Evolutionary conservation across 805 yeast species (phyloP).

Genomic region (Hanseniaspora lachancei): DNA sequence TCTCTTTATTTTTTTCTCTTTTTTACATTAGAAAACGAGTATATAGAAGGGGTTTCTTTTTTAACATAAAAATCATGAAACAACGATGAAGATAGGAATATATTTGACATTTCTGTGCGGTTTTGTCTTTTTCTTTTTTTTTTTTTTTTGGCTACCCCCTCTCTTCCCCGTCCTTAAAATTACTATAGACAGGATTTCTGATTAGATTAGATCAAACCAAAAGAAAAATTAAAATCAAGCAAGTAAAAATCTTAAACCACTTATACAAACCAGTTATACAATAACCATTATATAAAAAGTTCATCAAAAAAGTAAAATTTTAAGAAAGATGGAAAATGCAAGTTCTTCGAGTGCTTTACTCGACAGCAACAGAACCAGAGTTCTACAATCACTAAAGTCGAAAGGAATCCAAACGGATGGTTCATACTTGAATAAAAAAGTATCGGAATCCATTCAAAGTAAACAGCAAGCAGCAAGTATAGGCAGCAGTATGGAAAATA

Average conservation of each 20-base stretch:
- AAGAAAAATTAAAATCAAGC: too few relatives aligned
- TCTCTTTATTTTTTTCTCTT: too few relatives aligned
- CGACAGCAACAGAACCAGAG: constrained; percentile 46
- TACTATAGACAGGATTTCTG: too few relatives aligned
- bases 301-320: neutral
- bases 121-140: neutral
- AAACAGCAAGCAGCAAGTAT: neutral
- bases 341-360: neutral
- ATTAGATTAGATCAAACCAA: too few relatives aligned
- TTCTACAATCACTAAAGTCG: constrained; percentile 44
- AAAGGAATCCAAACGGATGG: constrained; percentile 26
- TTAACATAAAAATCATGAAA: neutral
- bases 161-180: too few relatives aligned
- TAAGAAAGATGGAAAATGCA: neutral
- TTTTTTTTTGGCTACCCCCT: neutral
- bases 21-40: too few relatives aligned
- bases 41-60: too few relatives aligned
- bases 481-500: neutral
- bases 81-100: neutral
- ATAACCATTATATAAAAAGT: too few relatives aligned
- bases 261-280: too few relatives aligned
- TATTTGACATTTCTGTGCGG: too few relatives aligned
- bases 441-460: neutral
- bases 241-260: too few relatives aligned
- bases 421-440: neutral